Conservation (phyloP, 2,329 filamentous ascomycete species). For the Pseudogymnoascus sp. region DNA sequence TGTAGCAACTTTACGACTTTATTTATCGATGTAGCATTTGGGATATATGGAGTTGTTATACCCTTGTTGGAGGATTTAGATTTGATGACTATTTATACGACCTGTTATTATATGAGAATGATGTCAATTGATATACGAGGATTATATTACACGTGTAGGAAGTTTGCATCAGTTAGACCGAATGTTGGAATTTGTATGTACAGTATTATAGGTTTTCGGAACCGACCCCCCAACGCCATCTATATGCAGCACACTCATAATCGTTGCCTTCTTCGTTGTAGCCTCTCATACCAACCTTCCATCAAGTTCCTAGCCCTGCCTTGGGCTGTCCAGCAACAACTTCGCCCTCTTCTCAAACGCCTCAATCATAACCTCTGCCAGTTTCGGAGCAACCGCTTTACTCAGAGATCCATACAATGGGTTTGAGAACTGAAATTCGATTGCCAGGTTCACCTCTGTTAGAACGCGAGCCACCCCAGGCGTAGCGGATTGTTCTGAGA, state of each 20-base stretch:
- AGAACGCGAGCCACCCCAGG: slow-evolving; percentile 31
- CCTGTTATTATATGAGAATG: slow-evolving; percentile 4
- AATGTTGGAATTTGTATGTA: background rate
- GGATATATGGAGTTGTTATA: slow-evolving; percentile 10
- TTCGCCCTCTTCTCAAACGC: slow-evolving; percentile 80
- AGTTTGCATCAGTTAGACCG: background rate
- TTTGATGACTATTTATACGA: slow-evolving; percentile 7
- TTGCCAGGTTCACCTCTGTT: slow-evolving; percentile 67
- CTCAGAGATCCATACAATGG: slow-evolving; percentile 81
- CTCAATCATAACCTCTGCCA: slow-evolving; percentile 82
- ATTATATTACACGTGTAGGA: background rate
- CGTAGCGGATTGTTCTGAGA: slow-evolving; percentile 30
- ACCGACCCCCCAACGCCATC: background rate
- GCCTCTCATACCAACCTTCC: background rate
- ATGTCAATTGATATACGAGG: background rate
- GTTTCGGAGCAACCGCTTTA: slow-evolving; percentile 69
- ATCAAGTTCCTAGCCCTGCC: background rate
- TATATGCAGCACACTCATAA: slow-evolving; percentile 1
- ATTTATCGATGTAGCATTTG: slow-evolving; percentile 2
- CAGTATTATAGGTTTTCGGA: slow-evolving; percentile 6
- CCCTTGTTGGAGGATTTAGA: slow-evolving; percentile 7
- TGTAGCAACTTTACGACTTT: slow-evolving; percentile 3
- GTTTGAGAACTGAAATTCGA: slow-evolving; percentile 80
- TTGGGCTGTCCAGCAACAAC: slow-evolving; percentile 38
- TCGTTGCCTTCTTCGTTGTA: background rate